Conservation (phyloP, 2,329 filamentous ascomycete genomes). For the Alternaria solani region DNA sequence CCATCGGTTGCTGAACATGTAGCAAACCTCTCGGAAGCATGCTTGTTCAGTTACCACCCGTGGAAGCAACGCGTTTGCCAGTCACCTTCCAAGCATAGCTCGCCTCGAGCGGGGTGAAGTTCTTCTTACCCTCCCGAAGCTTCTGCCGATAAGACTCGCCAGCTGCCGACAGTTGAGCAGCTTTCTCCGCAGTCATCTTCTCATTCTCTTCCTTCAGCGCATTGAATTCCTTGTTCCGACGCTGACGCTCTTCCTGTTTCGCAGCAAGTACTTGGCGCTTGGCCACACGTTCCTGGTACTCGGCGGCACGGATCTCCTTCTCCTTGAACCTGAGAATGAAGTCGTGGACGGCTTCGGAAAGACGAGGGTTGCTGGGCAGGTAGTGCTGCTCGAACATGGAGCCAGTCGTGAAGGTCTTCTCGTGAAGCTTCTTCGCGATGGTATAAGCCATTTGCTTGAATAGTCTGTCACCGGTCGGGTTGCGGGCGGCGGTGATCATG, state of each 20-base stretch:
- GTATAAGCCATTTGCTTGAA: slow-evolving; percentile 14
- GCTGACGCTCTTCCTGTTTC: background rate
- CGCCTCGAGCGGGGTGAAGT: background rate
- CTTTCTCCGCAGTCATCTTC: background rate
- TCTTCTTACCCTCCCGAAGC: slow-evolving; percentile 1
- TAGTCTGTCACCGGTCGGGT: slow-evolving; percentile 5
- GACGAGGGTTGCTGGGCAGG: slow-evolving; percentile 1
- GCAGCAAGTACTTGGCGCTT: background rate
- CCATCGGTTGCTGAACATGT: background rate
- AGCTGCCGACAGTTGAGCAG: background rate
- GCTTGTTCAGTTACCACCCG: background rate
- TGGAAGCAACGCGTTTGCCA: background rate
- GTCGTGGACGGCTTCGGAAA: background rate
- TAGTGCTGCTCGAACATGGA: background rate
- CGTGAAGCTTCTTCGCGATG: slow-evolving; percentile 1
- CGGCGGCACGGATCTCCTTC: background rate
- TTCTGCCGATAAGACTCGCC: slow-evolving; percentile 9
- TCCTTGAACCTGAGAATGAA: background rate
- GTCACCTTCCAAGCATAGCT: slow-evolving; percentile 1
- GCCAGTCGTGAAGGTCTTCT: background rate
- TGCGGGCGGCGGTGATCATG: slow-evolving; percentile 5
- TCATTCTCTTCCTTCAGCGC: background rate
- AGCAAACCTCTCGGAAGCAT: too few species aligned
- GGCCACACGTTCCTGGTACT: background rate
- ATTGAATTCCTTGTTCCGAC: background rate